phyloP scores from a whole-genome alignment of 768 basidiomycete genomes.

The Lactarius pseudohatsudake region DNA sequence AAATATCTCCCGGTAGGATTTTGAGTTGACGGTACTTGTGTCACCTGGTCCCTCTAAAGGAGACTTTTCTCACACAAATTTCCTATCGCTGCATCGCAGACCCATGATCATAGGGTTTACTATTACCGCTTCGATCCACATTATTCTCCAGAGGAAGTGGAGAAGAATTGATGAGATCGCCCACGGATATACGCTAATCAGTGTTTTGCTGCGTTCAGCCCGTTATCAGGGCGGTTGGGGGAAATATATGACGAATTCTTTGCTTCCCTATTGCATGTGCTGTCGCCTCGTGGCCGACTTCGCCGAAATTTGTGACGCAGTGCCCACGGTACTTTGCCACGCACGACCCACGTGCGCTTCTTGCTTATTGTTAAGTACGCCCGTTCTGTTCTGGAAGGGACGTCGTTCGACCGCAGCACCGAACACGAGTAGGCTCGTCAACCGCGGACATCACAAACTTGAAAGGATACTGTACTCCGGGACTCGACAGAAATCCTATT shows the following conservation, averaged over 20 bases:
- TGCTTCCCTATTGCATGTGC: background rate
- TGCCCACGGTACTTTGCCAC: conserved; percentile 5
- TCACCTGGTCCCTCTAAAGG: background rate
- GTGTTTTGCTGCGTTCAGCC: background rate
- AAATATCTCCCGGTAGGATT: background rate
- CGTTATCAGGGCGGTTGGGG: background rate
- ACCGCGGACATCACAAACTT: conserved; percentile 11
- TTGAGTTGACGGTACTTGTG: conserved; percentile 5
- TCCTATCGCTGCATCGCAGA: conserved; percentile 2
- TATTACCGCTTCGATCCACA: background rate
- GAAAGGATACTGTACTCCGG: background rate
- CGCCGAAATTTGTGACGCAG: conserved; percentile 9
- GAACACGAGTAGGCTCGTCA: background rate
- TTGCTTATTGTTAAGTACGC: background rate
- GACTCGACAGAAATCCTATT: background rate
- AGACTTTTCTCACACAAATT: conserved; percentile 5
- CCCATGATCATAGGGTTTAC: background rate
- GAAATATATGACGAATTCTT: background rate
- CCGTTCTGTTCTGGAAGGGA: conserved; percentile 4
- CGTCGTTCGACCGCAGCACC: background rate
- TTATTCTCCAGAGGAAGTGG: background rate
- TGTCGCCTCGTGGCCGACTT: conserved; percentile 22
- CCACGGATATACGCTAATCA: conserved; percentile 6
- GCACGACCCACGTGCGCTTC: conserved; percentile 1
- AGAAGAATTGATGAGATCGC: background rate